Evolutionary conservation across 2,329 filamentous ascomycete species (phyloP).

Genomic region (Fusarium liriodendri): DNA sequence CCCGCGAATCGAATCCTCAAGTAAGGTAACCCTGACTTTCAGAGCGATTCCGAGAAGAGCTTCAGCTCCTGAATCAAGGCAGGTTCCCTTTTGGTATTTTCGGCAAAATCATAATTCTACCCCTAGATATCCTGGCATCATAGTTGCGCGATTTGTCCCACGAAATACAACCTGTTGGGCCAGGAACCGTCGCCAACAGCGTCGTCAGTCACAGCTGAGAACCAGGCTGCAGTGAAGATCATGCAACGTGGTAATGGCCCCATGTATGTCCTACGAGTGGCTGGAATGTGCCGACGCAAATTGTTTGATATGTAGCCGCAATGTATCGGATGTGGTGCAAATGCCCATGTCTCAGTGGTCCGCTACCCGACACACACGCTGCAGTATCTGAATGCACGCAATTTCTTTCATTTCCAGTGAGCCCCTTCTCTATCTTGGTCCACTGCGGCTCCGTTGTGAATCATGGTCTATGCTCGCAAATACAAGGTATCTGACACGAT

Average conservation of each 20-base stretch:
- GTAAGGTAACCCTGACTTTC: background rate
- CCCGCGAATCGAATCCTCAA: background rate
- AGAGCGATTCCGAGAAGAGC: background rate
- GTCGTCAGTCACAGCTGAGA: background rate
- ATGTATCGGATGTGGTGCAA: background rate
- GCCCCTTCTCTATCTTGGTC: background rate
- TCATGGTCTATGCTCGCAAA: background rate
- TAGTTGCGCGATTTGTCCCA: background rate
- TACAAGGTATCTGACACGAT: background rate
- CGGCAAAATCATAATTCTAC: background rate
- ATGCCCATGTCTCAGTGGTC: background rate
- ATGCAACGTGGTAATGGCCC: background rate
- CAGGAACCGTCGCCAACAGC: background rate
- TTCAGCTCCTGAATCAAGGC: background rate
- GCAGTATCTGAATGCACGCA: background rate
- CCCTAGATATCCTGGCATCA: background rate
- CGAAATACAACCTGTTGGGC: background rate
- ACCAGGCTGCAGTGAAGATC: background rate
- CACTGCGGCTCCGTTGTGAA: background rate
- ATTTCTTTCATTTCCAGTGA: background rate
- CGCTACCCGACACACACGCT: background rate
- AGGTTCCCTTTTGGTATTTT: background rate
- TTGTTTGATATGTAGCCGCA: background rate
- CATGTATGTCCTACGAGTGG: background rate
- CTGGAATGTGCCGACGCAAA: background rate